Base-by-base conservation (phyloP, 805 yeast species). In the Ogataea chonburiensis region DNA sequence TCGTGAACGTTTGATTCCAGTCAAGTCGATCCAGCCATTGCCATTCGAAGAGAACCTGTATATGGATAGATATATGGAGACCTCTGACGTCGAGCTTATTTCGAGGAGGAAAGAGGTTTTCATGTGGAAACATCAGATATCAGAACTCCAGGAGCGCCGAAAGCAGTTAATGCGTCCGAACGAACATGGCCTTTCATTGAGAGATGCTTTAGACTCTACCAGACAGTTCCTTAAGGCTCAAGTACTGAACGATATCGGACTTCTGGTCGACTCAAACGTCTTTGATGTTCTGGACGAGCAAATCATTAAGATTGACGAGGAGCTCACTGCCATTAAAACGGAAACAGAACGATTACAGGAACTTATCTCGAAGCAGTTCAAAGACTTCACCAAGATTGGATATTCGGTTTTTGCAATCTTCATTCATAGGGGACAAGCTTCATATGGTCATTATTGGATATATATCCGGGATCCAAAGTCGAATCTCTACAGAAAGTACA, bases 361-460 rank as follows among this genome's bases (percentile, higher is more conserved):
- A 2, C 64, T 65, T 30, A 73, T 87, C 7, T 65, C 73, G 14
- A 60, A 59, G 19, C 93, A 84, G 48, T 93, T 85, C 55, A 67
- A 68, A 13, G 66, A 68, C 6, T 75, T 83, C 61, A 73, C 70
- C 33, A 62, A 70, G 31, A 71, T 81, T 18, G 95, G 89, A 0
- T 93, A 91, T 60, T 71, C 85, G 0, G 70, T 93, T 9, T 91
- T 89, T 64, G 95, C 98, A 0, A 80, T 91, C 5, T 93, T 93
- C 55, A 87, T 93, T 31, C 98, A 93, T 59, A 69, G 96, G 33
- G 98, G 98, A 5, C 94, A 88, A 52, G 98, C 96, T 0, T 80
- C 87, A 34, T 91, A 86, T 55, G 98, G 98, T 2, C 98, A 93
- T 61, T 93, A 93, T 60, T 93, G 98, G 97, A 76, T 91, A 12